Percentiles rank a stretch among this genome's conserved stretches.
Conservation (phyloP, 2,329 filamentous ascomycete species). For the Mycosphaerella arachidis region DNA sequence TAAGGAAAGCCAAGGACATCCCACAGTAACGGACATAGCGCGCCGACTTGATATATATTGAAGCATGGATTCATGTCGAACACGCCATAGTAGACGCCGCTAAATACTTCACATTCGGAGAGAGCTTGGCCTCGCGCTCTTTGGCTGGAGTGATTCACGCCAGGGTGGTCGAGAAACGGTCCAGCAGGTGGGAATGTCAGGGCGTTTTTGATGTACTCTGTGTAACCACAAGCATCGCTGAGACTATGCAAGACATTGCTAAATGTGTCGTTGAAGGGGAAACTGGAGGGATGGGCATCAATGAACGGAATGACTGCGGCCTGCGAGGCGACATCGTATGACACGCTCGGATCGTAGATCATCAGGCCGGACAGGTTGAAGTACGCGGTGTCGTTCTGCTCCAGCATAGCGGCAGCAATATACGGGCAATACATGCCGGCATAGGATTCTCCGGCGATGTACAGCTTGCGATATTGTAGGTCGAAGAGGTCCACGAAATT, state of each 20-base stretch:
- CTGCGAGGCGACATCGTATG: conserved; percentile 3
- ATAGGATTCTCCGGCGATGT: conserved; percentile 28
- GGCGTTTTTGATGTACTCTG: conserved; percentile 47
- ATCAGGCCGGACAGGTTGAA: conserved; percentile 33
- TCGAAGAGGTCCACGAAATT: conserved; percentile 51
- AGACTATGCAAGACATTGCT: conserved; percentile 32
- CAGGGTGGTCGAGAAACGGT: conserved; percentile 16
- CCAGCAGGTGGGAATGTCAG: conserved; percentile 34
- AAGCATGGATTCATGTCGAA: conserved; percentile 32
- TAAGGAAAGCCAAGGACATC: conserved; percentile 19
- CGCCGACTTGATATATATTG: conserved; percentile 32
- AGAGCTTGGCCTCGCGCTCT: background rate
- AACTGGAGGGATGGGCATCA: conserved; percentile 30
- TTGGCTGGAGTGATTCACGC: conserved; percentile 1
- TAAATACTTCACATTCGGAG: conserved; percentile 30
- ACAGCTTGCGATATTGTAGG: conserved; percentile 48
- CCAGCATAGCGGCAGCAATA: conserved; percentile 29
- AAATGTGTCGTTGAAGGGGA: conserved; percentile 42
- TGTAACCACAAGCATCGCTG: conserved; percentile 35
- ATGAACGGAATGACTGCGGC: conserved; percentile 3
- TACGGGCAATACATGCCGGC: conserved; percentile 33
- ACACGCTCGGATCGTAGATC: conserved; percentile 39
- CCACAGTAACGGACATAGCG: conserved; percentile 27
- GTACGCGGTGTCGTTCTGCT: conserved; percentile 30
- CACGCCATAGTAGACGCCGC: conserved; percentile 29